Conservation (phyloP, 768 basidiomycete species). For the Amylocystis lapponica region DNA sequence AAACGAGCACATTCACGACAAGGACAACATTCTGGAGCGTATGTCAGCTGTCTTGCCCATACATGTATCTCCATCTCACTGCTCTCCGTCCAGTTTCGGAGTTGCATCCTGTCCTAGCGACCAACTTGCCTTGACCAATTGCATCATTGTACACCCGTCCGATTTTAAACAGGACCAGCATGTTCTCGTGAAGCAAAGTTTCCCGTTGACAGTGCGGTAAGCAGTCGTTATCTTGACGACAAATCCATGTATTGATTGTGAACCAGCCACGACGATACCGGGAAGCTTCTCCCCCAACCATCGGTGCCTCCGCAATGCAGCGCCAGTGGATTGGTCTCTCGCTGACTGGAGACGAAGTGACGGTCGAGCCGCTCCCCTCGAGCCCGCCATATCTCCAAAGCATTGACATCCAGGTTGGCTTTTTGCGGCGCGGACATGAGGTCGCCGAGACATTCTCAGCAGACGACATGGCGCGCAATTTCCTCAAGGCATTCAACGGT, state of each 20-base stretch:
- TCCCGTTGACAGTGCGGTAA: slow-evolving; percentile 69
- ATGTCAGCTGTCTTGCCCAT: slow-evolving; percentile 7
- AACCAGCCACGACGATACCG: slow-evolving; percentile 72
- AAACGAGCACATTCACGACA: slow-evolving; percentile 19
- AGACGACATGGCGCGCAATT: slow-evolving; percentile 77
- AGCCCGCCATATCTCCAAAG: slow-evolving; percentile 63
- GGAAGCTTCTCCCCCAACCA: slow-evolving; percentile 57
- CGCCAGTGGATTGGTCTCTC: slow-evolving; percentile 91
- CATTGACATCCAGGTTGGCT: slow-evolving; percentile 76
- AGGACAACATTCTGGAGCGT: slow-evolving; percentile 18
- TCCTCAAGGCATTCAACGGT: slow-evolving; percentile 70
- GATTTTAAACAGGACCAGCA: slow-evolving; percentile 75
- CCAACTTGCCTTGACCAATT: slow-evolving; percentile 68
- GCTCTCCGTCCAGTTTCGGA: slow-evolving; percentile 14
- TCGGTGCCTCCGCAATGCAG: slow-evolving; percentile 76
- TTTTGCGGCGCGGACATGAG: slow-evolving; percentile 48
- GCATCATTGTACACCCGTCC: slow-evolving; percentile 69
- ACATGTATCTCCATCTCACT: not conserved
- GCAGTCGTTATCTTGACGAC: slow-evolving; percentile 14
- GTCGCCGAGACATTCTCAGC: slow-evolving; percentile 70
- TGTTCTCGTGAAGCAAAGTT: slow-evolving; percentile 68
- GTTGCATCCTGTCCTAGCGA: slow-evolving; percentile 24
- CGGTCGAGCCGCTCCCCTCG: slow-evolving; percentile 51
- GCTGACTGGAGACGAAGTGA: slow-evolving; percentile 66
- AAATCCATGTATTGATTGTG: not conserved